Base-by-base conservation (phyloP, 2,329 filamentous ascomycete genomes). In the Stemphylium vesicarium region DNA sequence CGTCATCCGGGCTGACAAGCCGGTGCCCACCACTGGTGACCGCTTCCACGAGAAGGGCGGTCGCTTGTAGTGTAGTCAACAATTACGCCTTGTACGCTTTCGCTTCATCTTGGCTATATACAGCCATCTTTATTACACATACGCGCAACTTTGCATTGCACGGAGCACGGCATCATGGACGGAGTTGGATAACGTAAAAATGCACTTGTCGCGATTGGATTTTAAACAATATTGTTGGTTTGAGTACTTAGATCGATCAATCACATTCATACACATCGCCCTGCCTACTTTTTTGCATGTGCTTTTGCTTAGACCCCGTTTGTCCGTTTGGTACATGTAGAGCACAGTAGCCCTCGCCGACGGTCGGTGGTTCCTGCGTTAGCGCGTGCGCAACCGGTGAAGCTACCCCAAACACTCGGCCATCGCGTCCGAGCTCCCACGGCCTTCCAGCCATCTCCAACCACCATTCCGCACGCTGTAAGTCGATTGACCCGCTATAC, bases 11-110 rank as follows among this genome's bases (percentile, higher is more conserved):
- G 68, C 81, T 13, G 80, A 83, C 42, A 85, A 84, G 69, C 83
- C 83, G 1, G 77, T 78, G 9, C 84, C 83, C 2, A 85, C 79
- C 4, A 84, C 82, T 0, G 81, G 81, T 12, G 77, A 81, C 44
- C 70, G 79, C 53, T 78, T 79, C 56, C 66, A 72, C 50, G 71
- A 75, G 50, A 66, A 63, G 24, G 72, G 74, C 20, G 74, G 73
- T 6, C 62, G 68, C 38, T 52, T 74, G 12, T 74, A 66, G 54
- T 15, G 2, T 39, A 13, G n/a, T 41, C 22, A 20, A 2, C 18
- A 13, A 24, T 29, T 18, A 35, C 29, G 33, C 12, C 32, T 41
- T 24, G 20, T 29, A 10, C n/a, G 11, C 20, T 47, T 45, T 47
- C 49, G 47, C 31, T 22, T 53, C 24, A 20, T 18, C 39, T 35